Base-by-base conservation (phyloP, 2,329 filamentous ascomycete species). In the Aspergillus jensenii region DNA sequence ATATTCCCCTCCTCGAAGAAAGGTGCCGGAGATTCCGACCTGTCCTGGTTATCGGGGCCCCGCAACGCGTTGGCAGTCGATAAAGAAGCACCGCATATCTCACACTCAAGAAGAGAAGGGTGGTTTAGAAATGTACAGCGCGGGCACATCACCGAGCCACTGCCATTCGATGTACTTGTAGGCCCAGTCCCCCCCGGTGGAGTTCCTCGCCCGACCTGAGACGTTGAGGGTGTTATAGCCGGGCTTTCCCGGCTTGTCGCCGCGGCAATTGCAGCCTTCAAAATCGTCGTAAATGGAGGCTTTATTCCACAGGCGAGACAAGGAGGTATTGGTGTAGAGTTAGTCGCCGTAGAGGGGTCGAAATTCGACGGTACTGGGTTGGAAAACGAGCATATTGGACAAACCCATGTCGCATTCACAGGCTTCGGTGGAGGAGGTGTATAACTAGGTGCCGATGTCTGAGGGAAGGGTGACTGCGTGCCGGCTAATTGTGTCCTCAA, bases 271-370 rank as follows among this genome's bases (percentile, higher is more conserved):
- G 92, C 86, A 9, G 93, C 91, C 75, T 97, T 97, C 35, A 96
- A 78, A 2, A 98, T 83, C 61, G 90, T 88, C 2, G 91, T 84
- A 49, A 96, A 81, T 0, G 89, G 88, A 3, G 95, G 95, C 68
- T 95, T 96, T 68, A 99, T 96, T 0, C 95, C 95, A 71, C 95
- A 99, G 5, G 92, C 90, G 54, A 96, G 80, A 71, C 95, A 99
- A 65, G 93, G 91, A 3, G 93, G 90, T 21, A 96, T 78, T 8
- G 88, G 88, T 5, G 90, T 96, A 62, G 91, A 86, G 19, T 87
- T 85, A 60, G 86, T 95, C 8, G 91, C 91, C 2, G 89, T 87
- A 1, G 87, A 83, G 0, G 92, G 90, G 68, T 98, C 93, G 72
- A 98, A 98, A 73, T 96, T 97, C 39, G 90, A 90, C 0, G 95